Percentiles rank a stretch among this genome's conserved stretches.
Conservation (phyloP, 345 rosid genomes). For the Eucalyptus tenuipes region DNA sequence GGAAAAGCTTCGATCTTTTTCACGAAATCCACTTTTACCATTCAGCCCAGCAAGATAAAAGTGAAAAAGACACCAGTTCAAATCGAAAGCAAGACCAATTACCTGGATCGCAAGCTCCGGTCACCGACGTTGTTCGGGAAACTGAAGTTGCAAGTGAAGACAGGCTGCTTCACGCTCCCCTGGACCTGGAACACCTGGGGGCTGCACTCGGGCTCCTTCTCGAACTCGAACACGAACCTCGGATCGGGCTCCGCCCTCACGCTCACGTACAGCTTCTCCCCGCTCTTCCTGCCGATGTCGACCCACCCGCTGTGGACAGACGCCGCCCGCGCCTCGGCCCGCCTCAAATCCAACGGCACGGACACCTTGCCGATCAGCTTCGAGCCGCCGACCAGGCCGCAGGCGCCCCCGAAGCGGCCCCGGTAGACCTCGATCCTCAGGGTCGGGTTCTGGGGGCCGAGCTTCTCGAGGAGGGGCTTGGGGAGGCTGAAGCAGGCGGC, state of each 20-base stretch:
- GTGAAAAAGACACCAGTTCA: not conserved
- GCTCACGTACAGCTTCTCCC: constrained; percentile 33
- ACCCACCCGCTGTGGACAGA: constrained; percentile 77
- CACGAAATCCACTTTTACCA: not conserved
- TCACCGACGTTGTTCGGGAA: constrained; percentile 41
- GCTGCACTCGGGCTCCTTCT: constrained; percentile 88
- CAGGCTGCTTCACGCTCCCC: constrained; percentile 76
- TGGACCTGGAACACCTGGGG: constrained; percentile 95
- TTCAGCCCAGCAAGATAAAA: not conserved
- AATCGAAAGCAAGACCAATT: not conserved
- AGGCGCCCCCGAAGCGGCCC: constrained; percentile 15
- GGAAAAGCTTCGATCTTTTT: not conserved
- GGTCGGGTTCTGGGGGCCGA: not conserved
- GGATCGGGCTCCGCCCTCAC: constrained; percentile 80
- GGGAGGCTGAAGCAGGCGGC: constrained; percentile 60
- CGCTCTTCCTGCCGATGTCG: constrained; percentile 33
- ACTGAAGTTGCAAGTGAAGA: constrained; percentile 92
- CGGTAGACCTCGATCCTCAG: constrained; percentile 39
- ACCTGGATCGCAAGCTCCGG: constrained; percentile 55
- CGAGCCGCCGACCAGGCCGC: constrained; percentile 23
- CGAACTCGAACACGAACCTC: constrained; percentile 80
- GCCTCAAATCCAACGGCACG: constrained; percentile 48
- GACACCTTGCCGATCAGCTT: constrained; percentile 50
- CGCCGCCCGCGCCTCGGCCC: constrained; percentile 36
- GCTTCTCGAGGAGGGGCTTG: constrained; percentile 32